Evolutionary conservation across 352 stramenopile genomes (phyloP).

Genomic region (Phytophthora kernoviae): DNA sequence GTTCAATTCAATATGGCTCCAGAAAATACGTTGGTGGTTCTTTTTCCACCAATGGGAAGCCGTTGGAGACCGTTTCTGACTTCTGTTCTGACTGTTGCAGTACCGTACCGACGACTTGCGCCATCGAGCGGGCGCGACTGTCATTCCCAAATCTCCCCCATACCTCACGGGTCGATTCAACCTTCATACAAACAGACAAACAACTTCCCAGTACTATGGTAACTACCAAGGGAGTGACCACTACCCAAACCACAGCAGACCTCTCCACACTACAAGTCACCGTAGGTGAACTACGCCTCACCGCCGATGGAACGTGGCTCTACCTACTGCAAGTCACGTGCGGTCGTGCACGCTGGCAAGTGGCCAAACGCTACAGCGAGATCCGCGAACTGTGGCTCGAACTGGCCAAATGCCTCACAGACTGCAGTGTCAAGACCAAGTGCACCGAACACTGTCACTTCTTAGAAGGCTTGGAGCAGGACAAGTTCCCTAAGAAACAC

Average conservation of each 20-base stretch:
- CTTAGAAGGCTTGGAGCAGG: conserved; percentile 60
- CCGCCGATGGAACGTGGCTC: conserved; percentile 64
- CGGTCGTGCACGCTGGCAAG: conserved; percentile 46
- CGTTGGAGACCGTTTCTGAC: too few species aligned
- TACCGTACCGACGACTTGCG: too few species aligned
- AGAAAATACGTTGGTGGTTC: too few species aligned
- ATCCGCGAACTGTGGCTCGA: conserved; percentile 71
- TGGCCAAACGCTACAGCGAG: conserved; percentile 71
- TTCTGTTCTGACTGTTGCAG: too few species aligned
- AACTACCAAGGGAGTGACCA: conserved; percentile 28
- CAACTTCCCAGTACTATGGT: too few species aligned
- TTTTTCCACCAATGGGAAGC: too few species aligned
- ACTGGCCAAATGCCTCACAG: conserved; percentile 42
- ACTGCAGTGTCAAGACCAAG: conserved; percentile 15
- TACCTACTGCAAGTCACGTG: conserved; percentile 73
- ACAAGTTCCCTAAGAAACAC: conserved; percentile 83
- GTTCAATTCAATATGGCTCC: too few species aligned
- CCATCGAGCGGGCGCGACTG: background rate
- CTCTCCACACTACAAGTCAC: conserved; percentile 58
- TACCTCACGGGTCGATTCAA: background rate
- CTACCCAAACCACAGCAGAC: conserved; percentile 30
- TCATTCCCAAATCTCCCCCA: background rate
- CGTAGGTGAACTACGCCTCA: conserved; percentile 61
- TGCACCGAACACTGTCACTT: conserved; percentile 76
- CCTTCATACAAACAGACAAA: too few species aligned